phyloP scores from a whole-genome alignment of 2,329 filamentous ascomycete genomes.

The Claviceps africana region DNA sequence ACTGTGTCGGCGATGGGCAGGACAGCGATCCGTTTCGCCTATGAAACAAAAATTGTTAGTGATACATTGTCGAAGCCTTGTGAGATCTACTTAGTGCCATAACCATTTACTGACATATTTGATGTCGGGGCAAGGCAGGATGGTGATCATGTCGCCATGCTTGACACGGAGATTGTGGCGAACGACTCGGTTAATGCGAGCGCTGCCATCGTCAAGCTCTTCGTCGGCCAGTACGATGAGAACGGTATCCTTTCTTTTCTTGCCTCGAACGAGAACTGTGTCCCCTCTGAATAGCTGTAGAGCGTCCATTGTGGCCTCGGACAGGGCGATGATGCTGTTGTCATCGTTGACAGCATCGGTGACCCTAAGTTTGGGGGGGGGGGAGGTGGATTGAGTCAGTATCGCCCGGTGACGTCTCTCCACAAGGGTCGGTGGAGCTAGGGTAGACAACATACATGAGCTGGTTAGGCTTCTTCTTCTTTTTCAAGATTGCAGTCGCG shows the following conservation, averaged over 20 bases:
- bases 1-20: conserved; percentile 96
- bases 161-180: conserved; percentile 97
- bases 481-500: conserved; percentile 93
- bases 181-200: conserved; percentile 95
- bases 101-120: conserved; percentile 70
- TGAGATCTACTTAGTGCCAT: neutral
- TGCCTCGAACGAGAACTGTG: conserved; percentile 94
- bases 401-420: neutral
- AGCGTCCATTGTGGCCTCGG: conserved; percentile 97
- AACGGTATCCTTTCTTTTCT: conserved; percentile 99
- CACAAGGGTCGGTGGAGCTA: neutral
- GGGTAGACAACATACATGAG: conserved; percentile 58
- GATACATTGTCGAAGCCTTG: too few species aligned
- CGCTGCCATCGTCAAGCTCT: conserved; percentile 92
- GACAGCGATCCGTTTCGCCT: conserved; percentile 98
- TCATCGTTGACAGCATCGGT: conserved; percentile 98
- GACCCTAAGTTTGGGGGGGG: conserved; percentile 46
- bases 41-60: conserved; percentile 9
- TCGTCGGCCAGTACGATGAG: conserved; percentile 95
- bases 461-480: conserved; percentile 99
- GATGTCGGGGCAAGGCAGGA: conserved; percentile 96
- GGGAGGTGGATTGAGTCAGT: too few species aligned
- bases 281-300: conserved; percentile 97
- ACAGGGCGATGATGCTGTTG: conserved; percentile 97
- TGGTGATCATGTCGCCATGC: conserved; percentile 94